Conservation (phyloP, 1,139 yeast genomes). For the Yamadazyma buinensis region DNA sequence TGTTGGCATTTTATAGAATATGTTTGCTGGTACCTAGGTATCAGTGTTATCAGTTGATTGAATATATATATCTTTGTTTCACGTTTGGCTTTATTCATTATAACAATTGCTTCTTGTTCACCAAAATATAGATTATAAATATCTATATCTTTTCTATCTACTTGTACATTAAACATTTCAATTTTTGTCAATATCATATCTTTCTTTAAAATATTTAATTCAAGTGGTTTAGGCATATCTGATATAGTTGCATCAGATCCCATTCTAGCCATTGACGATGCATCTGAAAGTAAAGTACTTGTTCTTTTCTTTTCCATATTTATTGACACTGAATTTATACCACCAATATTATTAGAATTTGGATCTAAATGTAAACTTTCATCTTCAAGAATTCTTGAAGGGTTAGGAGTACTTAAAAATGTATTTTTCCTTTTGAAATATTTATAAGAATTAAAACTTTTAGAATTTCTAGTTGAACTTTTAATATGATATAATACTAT, state of each 20-base stretch:
- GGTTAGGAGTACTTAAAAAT: constrained; percentile 37
- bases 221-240: constrained; percentile 24
- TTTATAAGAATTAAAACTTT: constrained; percentile 14
- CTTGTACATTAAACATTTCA: constrained; percentile 38
- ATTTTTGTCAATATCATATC: constrained; percentile 67
- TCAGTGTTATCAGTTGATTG: constrained; percentile 31
- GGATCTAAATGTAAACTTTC: constrained; percentile 16
- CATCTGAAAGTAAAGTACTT: constrained; percentile 52
- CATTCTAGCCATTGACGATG: constrained; percentile 61
- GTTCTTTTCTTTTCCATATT: constrained; percentile 51
- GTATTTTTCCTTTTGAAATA: constrained; percentile 23
- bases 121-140: constrained; percentile 43
- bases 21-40: constrained; percentile 32
- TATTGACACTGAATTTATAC: constrained; percentile 21
- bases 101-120: constrained; percentile 58
- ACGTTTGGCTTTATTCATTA: constrained; percentile 28
- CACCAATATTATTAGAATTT: background rate
- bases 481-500: constrained; percentile 51
- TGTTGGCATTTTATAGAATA: constrained; percentile 37
- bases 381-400: constrained; percentile 41
- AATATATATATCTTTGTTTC: constrained; percentile 52
- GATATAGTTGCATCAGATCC: constrained; percentile 38
- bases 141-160: constrained; percentile 30
- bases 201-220: constrained; percentile 41
- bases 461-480: constrained; percentile 29